Evolutionary conservation across 305 asterid genomes (phyloP), one percentile per base, ranked within the genome.

Genomic region (Caryopteris hybrid): DNA sequence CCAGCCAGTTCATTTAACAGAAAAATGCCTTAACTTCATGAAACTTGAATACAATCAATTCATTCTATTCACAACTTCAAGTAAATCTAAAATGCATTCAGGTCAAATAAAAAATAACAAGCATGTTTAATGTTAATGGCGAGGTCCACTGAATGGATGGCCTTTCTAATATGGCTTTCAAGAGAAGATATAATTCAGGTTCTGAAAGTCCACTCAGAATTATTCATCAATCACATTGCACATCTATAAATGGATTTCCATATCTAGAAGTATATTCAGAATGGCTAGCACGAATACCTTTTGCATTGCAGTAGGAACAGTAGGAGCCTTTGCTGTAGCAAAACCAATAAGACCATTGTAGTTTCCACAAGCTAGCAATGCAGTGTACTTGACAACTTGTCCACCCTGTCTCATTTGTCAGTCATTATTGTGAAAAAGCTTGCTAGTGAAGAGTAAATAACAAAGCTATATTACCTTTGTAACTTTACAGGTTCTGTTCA

Each of bases 351-450:
- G 91, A 36, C 97, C 99, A 17, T 88, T 82, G 84, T 90, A 90
- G 81, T 93, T 93, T 61, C 99, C 99, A 81, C 99, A 93, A 65
- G 90, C 99, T 39, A 93, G 79, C 82, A 88, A 81, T 27, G 91
- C 97, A 78, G 95, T 85, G 78, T 86, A 90, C 80, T 87, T 93
- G 58, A 78, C 58, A 51, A 88, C 88, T 88, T 83, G 95, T 52
- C 96, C 95, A 47, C 99, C 99, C 97, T 92, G 84, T 60, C 48
- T 13, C 61, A 60, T 21, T 54, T 47, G 41, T 16, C 56, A 61
- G 17, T 47, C 50, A 38, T 68, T 68, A 68, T 60, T 68, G 56
- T 69, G 36, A 78, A 54, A 62, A 61, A 52, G 3, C 23, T 71
- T 45, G 36, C 56, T 42, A 48, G 21, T 31, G 13, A 68, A 57